Evolutionary conservation across 2,329 filamentous ascomycete species (phyloP), one percentile per base, ranked within the genome.

Genomic region (Botrytis aclada): DNA sequence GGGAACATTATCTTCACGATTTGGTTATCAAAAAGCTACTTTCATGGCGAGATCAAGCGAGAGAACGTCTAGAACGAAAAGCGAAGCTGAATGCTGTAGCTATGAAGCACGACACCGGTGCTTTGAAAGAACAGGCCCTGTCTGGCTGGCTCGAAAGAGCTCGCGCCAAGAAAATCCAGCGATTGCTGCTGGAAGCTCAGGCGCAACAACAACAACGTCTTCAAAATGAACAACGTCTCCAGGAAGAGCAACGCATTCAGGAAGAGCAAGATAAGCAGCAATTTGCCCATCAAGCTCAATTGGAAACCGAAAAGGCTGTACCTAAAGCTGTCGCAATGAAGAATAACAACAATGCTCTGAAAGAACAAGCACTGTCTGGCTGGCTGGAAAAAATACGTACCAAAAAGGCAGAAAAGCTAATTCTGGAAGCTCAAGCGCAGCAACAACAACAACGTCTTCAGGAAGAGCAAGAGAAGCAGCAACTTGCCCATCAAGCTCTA

Each of bases 71-170:
- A 70, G 80, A 84, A 69, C 76, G 80, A 45, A 83, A 81, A 72
- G 75, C 79, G 45, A 78, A 81, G 39, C 82, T 85, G 76, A 81
- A 84, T 73, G 75, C 79, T 20, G 80, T 84, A 71, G 86, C 89
- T n/a, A 75, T 81, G 14, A 83, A 83, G 32, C 84, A 85, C 69
- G 87, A 91, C 77, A 83, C 83, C 43, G 79, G 80, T 22, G 85
- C 84, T 14, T 82, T 91, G 32, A 80, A 89, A 64, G 84, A 83
- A 54, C 83, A 87, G 75, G 86, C 85, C 0, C 83, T 90, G 61
- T 85, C 86, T 71, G 81, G 83, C 39, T 88, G 87, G 86, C 82
- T 82, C 69, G 79, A 79, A 22, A 81, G 81, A 29, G 79, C 84
- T 34, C 62, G 73, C 25, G 74, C 77, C 29, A 73, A n/a, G 18